Conservation (phyloP, 768 basidiomycete genomes). For the Xerocomellus dryophilus region DNA sequence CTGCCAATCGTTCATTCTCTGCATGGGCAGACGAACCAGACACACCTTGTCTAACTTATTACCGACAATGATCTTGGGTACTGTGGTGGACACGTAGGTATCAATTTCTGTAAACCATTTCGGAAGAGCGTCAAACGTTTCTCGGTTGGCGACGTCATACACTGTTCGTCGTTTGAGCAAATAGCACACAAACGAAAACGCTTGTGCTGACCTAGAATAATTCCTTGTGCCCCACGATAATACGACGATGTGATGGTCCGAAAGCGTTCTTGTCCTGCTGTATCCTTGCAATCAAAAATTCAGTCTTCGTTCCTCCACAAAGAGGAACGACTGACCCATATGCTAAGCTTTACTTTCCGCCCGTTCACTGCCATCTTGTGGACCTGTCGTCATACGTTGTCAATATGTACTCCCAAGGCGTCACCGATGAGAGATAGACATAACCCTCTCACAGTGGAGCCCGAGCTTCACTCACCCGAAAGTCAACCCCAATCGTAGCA, state of each 20-base stretch:
- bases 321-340: constrained; percentile 72
- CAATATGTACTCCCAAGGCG: not conserved
- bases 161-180: constrained; percentile 45
- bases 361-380: constrained; percentile 86
- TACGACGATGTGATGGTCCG: constrained; percentile 94
- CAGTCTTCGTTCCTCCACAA: not conserved
- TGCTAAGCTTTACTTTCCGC: constrained; percentile 86
- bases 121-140: constrained; percentile 92
- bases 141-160: constrained; percentile 91
- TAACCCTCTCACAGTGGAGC: not conserved
- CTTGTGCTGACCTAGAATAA: constrained; percentile 58
- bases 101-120: constrained; percentile 92
- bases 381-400: constrained; percentile 45
- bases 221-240: constrained; percentile 85
- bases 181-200: not conserved
- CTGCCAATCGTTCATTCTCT: constrained; percentile 36
- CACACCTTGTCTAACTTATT: constrained; percentile 89
- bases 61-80: constrained; percentile 93
- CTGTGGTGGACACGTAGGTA: constrained; percentile 81
- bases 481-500: constrained; percentile 84
- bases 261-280: constrained; percentile 96
- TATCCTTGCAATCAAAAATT: constrained; percentile 54
- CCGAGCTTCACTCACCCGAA: constrained; percentile 56
- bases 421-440: not conserved
- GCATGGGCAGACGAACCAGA: not conserved